Base-by-base conservation (phyloP, 176 grass and related monocot species). In the Miscanthus lutarioriparius region DNA sequence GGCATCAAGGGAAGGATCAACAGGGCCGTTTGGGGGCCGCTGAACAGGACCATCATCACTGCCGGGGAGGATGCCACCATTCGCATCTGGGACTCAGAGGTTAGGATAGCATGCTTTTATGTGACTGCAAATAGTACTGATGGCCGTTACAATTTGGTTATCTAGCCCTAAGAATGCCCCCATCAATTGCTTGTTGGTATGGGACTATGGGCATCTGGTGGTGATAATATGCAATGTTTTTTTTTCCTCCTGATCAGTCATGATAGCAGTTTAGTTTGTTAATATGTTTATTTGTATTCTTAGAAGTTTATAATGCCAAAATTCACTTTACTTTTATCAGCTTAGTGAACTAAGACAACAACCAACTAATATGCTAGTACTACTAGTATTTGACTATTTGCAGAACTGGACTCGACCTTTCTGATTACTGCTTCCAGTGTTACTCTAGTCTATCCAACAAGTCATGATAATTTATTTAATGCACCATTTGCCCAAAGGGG, bases 41-140 rank as follows among this genome's bases (percentile, higher is more conserved):
- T 92, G 2, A 98, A 98, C 83, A 90, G 91, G 78, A 98, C 96
- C 70, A 95, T 98, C 75, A 88, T 98, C 64, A 95, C 93, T 33
- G 96, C 86, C 1, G 96, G 96, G 10, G 96, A 98, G 87, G 96
- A 95, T 76, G 78, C 93, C 20, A 81, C 91, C 47, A 67, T 98
- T 37, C 96, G 96, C 64, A 88, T 98, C 23, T 98, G 96, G 93
- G 96, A 98, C 39, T 65, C 91, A 4, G 93, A 98, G 93, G 96
- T 98, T 25, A 62, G 58, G 58, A 62, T 67, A 58, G 67, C 63
- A 58, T 79, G 1, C 25, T 17, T 2, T 74, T 16, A 71, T 13
- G 41, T 67, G 14, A 4, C 17, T 74, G 32, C 54, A 35, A 20
- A 10, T 53, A 8, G 32, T 23, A 61, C n/a, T 41, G 25, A 17